A percentile compares a stretch with the other conserved stretches of the same genome.
Conservation (phyloP, 495 filamentous ascomycete species). For the Tuber calosporum region DNA sequence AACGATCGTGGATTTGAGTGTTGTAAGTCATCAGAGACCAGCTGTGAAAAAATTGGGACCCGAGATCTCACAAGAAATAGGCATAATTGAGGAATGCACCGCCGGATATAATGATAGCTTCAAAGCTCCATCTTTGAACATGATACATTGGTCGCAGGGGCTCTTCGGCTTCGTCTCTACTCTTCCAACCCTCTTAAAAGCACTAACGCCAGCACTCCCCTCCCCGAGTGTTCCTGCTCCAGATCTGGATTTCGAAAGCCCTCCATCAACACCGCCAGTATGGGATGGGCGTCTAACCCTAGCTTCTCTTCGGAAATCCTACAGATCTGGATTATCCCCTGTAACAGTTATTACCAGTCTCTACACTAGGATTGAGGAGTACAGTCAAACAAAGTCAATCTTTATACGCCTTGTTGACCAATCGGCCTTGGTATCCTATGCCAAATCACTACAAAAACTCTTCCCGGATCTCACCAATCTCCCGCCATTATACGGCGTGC, state of each 20-base stretch:
- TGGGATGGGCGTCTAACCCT: constrained; percentile 47
- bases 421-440: constrained; percentile 42
- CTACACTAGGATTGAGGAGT: constrained; percentile 22
- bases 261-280: constrained; percentile 41
- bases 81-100: constrained; percentile 47
- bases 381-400: constrained; percentile 37
- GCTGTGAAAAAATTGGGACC: background rate
- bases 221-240: background rate
- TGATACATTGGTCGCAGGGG: constrained; percentile 48
- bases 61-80: constrained; percentile 24
- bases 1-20: constrained; percentile 71
- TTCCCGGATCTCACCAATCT: constrained; percentile 47
- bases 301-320: constrained; percentile 42
- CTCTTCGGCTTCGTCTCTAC: constrained; percentile 50
- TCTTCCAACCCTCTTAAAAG: constrained; percentile 42
- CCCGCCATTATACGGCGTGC: constrained; percentile 57
- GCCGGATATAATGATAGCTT: constrained; percentile 47
- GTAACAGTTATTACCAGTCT: constrained; percentile 45
- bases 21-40: constrained; percentile 44
- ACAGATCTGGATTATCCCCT: constrained; percentile 46
- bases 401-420: constrained; percentile 43
- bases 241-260: constrained; percentile 22
- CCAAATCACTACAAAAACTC: constrained; percentile 45
- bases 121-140: constrained; percentile 45
- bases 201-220: constrained; percentile 25